phyloP scores from a whole-genome alignment of 495 filamentous ascomycete genomes.

The Hypoxylon rickii region DNA sequence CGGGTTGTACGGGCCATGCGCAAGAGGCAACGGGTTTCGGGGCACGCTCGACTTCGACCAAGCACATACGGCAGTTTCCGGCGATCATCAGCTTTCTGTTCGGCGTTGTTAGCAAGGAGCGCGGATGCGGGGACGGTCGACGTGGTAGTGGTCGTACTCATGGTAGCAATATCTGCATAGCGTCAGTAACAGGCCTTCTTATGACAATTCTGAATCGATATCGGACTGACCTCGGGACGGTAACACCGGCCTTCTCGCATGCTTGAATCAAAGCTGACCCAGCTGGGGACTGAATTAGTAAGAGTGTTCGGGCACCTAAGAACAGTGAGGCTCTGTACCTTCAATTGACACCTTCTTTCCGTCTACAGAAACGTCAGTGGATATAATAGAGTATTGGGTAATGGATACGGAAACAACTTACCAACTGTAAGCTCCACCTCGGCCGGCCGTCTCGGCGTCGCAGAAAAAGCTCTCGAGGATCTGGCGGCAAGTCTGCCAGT shows the following conservation, averaged over 20 bases:
- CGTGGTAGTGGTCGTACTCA: conserved; percentile 63
- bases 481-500: conserved; percentile 67
- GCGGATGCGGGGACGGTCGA: conserved; percentile 22
- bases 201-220: background rate
- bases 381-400: conserved; percentile 15
- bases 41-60: conserved; percentile 94
- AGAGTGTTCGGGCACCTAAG: conserved; percentile 25
- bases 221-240: conserved; percentile 73
- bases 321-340: conserved; percentile 59
- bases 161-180: conserved; percentile 96
- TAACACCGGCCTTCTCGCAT: conserved; percentile 93
- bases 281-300: conserved; percentile 52
- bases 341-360: conserved; percentile 95
- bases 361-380: conserved; percentile 62
- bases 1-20: conserved; percentile 97
- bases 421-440: conserved; percentile 96
- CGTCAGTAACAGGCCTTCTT: no score
- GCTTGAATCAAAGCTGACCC: conserved; percentile 97
- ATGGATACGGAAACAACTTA: conserved; percentile 48
- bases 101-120: conserved; percentile 40
- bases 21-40: conserved; percentile 98
- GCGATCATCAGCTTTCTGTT: conserved; percentile 93
- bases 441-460: conserved; percentile 70
- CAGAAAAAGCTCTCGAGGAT: conserved; percentile 73
- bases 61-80: conserved; percentile 98